Evolutionary conservation across 2,329 filamentous ascomycete species (phyloP).

Genomic region (Ilyonectria destructans): DNA sequence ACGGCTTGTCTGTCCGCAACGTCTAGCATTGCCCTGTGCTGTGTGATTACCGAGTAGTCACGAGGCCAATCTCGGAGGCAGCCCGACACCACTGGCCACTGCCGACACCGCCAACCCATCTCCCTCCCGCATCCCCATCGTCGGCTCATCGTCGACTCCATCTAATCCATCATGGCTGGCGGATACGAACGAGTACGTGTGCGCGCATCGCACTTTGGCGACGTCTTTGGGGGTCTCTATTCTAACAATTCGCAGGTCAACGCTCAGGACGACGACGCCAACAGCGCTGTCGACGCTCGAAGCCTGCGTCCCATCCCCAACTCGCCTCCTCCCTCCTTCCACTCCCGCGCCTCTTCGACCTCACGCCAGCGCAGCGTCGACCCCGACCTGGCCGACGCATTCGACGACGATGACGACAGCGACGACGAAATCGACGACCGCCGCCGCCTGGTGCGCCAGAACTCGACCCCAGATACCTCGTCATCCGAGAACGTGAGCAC

Average conservation of each 20-base stretch:
- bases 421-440: slow-evolving; percentile 84
- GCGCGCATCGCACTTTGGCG: slow-evolving; percentile 3
- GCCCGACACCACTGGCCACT: slow-evolving; percentile 38
- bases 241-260: slow-evolving; percentile 64
- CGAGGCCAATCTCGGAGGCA: slow-evolving; percentile 44
- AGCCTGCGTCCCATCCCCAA: slow-evolving; percentile 63
- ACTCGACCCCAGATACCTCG: slow-evolving; percentile 52
- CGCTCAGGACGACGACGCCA: slow-evolving; percentile 69
- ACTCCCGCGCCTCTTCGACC: slow-evolving; percentile 81
- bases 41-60: slow-evolving; percentile 31
- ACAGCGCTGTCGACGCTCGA: slow-evolving; percentile 52
- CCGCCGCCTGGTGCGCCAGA: slow-evolving; percentile 86
- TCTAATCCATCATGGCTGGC: slow-evolving; percentile 63
- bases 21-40: slow-evolving; percentile 10
- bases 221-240: neutral
- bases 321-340: slow-evolving; percentile 88
- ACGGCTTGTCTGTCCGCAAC: neutral
- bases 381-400: slow-evolving; percentile 91
- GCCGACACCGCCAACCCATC: slow-evolving; percentile 31
- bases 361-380: slow-evolving; percentile 71
- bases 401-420: slow-evolving; percentile 86
- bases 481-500: slow-evolving; percentile 41
- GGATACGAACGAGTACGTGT: slow-evolving; percentile 72
- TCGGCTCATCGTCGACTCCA: slow-evolving; percentile 17
- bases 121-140: slow-evolving; percentile 21